Evolutionary conservation across 768 basidiomycete genomes (phyloP), one percentile per base, ranked within the genome.

Genomic region (Agrocybe pediades): DNA sequence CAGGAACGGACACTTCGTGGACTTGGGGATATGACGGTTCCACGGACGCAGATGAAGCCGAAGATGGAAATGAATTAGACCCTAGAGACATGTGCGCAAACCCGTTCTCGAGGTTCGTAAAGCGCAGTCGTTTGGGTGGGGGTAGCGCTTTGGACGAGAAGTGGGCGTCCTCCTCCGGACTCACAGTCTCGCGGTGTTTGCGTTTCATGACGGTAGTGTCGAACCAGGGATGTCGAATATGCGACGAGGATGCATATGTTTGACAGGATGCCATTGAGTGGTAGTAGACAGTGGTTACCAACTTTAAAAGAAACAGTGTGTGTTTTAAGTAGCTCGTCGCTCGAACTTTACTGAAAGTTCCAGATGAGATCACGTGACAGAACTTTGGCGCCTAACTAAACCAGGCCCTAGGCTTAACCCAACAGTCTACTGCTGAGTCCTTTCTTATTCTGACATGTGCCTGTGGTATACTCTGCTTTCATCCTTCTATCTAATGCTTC

Each of bases 101-200:
- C 1, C 82, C 83, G 46, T 71, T 71, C 68, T 88, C 86, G 3
- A 88, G 71, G 17, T 71, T 70, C 57, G 65, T 73, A 62, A 70
- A 78, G 60, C 77, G 74, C 48, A 72, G 74, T 7, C 84, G 78
- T 66, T 86, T 85, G 16, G 62, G 65, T 20, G 72, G 68, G 46
- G 65, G 66, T 16, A 33, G 27, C 13, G 40, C 36, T 17, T 39
- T 9, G 17, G 43, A 16, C n/a, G 41, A 47, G 5, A 43, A 17
- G 56, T 49, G 16, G 60, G 59, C 24, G 5, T 58, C 57, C 19
- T 65, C 67, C 27, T 59, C 60, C 24, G 56, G 50, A 49, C 53
- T 56, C 39, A 64, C 41, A 50, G 53, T 63, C 39, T 64, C 63
- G 44, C 63, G 62, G 42, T 66, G 69, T 56, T 77, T 79, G 54